Conservation (phyloP, 345 rosid genomes). For the Eucalyptus guilfoylei region DNA sequence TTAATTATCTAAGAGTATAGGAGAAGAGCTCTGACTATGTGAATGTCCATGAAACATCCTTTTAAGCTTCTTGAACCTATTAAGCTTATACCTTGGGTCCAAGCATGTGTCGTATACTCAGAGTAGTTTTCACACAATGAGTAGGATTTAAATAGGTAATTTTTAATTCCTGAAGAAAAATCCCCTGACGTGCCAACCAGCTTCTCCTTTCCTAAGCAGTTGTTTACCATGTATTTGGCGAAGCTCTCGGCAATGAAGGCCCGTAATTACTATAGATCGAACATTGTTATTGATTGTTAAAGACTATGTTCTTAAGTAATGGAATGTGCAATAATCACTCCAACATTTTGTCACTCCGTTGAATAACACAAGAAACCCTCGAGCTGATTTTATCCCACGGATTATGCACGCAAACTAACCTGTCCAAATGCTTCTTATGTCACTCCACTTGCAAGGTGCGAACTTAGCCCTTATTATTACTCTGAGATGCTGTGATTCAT, state of each 20-base stretch:
- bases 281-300: neutral
- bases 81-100: neutral
- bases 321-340: neutral
- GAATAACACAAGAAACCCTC: neutral
- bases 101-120: neutral
- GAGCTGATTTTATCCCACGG: neutral
- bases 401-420: neutral
- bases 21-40: neutral
- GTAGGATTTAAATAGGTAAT: neutral
- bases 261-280: neutral
- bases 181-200: neutral
- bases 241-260: neutral
- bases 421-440: neutral
- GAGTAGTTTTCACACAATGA: neutral
- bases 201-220: neutral
- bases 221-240: neutral
- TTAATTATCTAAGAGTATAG: neutral
- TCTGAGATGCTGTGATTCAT: neutral
- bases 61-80: neutral
- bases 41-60: neutral
- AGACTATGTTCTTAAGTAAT: neutral
- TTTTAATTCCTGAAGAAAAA: neutral
- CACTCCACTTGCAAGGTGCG: neutral
- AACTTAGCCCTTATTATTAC: neutral
- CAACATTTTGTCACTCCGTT: neutral